Conservation (phyloP, 2,329 filamentous ascomycete genomes). For the Neofusicoccum ribis region DNA sequence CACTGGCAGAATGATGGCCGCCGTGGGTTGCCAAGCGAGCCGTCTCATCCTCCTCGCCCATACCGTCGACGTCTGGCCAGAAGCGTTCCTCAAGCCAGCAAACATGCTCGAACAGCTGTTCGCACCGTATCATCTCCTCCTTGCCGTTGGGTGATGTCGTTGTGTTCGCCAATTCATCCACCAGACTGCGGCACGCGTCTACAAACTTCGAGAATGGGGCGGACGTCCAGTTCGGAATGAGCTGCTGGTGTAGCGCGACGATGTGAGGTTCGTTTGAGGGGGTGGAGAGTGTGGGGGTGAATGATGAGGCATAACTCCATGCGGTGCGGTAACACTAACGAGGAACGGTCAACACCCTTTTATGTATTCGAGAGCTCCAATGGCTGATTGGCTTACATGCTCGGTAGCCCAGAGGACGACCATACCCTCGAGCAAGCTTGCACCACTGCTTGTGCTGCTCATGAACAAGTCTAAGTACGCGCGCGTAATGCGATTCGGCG, state of each 20-base stretch:
- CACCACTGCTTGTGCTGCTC: constrained; percentile 52
- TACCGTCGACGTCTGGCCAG: constrained; percentile 52
- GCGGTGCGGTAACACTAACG: constrained; percentile 47
- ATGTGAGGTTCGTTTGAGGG: constrained; percentile 46
- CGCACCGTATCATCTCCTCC: constrained; percentile 49
- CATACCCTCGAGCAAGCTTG: constrained; percentile 64
- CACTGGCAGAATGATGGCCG: constrained; percentile 11
- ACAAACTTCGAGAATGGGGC: constrained; percentile 52
- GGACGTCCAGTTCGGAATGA: constrained; percentile 55
- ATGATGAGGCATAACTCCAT: constrained; percentile 50
- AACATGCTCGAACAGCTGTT: constrained; percentile 50
- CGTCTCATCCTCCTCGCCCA: constrained; percentile 47
- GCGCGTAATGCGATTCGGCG: constrained; percentile 51
- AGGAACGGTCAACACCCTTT: neutral
- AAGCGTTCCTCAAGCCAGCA: constrained; percentile 51
- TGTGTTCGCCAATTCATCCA: constrained; percentile 52
- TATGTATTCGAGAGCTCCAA: neutral
- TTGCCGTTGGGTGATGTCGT: constrained; percentile 49
- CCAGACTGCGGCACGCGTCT: constrained; percentile 49
- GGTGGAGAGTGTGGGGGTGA: constrained; percentile 40
- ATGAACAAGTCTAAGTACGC: constrained; percentile 62
- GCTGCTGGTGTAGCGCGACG: constrained; percentile 49
- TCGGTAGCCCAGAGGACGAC: constrained; percentile 79
- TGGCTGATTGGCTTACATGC: constrained; percentile 42
- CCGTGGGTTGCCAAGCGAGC: constrained; percentile 10